These are phyloP conservation scores for Ampelomyces quisqualis DNA, from an alignment of 2,329 filamentous ascomycete genomes.

Conservation along the genomic window DNA sequence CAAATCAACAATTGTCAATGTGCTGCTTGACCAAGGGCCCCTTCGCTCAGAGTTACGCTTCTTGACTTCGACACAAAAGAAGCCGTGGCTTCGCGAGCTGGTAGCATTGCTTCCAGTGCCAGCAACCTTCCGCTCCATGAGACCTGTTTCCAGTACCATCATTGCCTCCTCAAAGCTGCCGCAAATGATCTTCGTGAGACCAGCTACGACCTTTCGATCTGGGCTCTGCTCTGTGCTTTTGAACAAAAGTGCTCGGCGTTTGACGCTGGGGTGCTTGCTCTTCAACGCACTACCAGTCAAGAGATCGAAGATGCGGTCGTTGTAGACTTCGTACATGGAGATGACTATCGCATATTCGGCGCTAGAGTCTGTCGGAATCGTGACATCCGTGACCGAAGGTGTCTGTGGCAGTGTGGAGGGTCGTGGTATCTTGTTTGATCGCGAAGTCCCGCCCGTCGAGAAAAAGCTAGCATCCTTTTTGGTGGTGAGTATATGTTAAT, in stretches of 20 bases:
- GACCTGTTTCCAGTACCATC: slow-evolving; percentile 83
- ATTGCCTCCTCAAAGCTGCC: slow-evolving; percentile 78
- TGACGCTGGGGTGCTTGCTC: slow-evolving; percentile 53
- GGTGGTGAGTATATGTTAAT: slow-evolving; percentile 30
- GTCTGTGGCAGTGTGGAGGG: slow-evolving; percentile 70
- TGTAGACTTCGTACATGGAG: slow-evolving; percentile 99
- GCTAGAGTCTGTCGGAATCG: slow-evolving; percentile 64
- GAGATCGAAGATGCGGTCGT: slow-evolving; percentile 95
- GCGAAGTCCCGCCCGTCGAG: slow-evolving; percentile 57
- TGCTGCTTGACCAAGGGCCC: slow-evolving; percentile 71
- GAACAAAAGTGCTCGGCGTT: slow-evolving; percentile 81
- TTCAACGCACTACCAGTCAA: slow-evolving; percentile 64
- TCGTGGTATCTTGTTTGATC: slow-evolving; percentile 61
- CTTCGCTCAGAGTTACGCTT: slow-evolving; percentile 64
- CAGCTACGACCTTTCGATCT: slow-evolving; percentile 92
- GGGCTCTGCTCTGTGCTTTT: slow-evolving; percentile 86
- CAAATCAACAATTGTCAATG: slow-evolving; percentile 85
- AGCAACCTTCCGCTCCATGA: slow-evolving; percentile 82
- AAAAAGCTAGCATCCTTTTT: slow-evolving; percentile 59
- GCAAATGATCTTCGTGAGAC: slow-evolving; percentile 87
- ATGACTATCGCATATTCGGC: slow-evolving; percentile 85
- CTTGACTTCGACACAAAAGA: slow-evolving; percentile 94
- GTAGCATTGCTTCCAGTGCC: slow-evolving; percentile 92
- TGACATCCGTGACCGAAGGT: slow-evolving; percentile 72
- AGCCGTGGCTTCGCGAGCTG: slow-evolving; percentile 89